Evolutionary conservation across 768 basidiomycete genomes (phyloP).

Genomic region (Tulasnella sp.): DNA sequence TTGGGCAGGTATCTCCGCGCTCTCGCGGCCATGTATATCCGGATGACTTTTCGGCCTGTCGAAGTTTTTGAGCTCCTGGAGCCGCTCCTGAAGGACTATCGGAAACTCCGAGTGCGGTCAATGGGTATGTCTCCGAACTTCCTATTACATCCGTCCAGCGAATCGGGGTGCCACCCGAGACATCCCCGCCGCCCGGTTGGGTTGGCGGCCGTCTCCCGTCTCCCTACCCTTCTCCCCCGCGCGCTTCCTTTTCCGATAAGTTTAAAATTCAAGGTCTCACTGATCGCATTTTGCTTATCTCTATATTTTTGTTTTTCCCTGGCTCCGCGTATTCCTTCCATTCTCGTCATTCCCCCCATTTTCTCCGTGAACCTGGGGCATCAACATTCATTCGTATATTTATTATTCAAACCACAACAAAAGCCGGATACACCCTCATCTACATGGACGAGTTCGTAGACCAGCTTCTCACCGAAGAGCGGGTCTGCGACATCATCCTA

Average conservation of each 20-base stretch:
- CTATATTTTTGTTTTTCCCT: not conserved
- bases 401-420: not conserved
- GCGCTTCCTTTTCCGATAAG: constrained; percentile 15
- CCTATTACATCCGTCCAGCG: constrained; percentile 4
- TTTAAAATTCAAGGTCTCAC: constrained; percentile 7
- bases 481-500: constrained; percentile 94
- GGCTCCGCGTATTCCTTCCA: constrained; percentile 1
- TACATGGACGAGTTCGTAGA: constrained; percentile 93
- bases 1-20: constrained; percentile 80
- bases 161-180: not conserved
- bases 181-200: not conserved
- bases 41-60: constrained; percentile 85
- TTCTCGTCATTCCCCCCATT: constrained; percentile 11
- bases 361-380: constrained; percentile 14
- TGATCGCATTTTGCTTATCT: constrained; percentile 15
- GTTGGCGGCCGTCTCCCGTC: not conserved
- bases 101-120: constrained; percentile 77
- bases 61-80: constrained; percentile 94
- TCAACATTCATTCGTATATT: not conserved
- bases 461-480: constrained; percentile 75
- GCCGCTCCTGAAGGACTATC: constrained; percentile 88
- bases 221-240: not conserved
- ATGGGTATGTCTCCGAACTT: constrained; percentile 56
- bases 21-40: constrained; percentile 87
- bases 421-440: constrained; percentile 81